Evolutionary conservation across 805 yeast species (phyloP).

Genomic region (Metschnikowia lunata): DNA sequence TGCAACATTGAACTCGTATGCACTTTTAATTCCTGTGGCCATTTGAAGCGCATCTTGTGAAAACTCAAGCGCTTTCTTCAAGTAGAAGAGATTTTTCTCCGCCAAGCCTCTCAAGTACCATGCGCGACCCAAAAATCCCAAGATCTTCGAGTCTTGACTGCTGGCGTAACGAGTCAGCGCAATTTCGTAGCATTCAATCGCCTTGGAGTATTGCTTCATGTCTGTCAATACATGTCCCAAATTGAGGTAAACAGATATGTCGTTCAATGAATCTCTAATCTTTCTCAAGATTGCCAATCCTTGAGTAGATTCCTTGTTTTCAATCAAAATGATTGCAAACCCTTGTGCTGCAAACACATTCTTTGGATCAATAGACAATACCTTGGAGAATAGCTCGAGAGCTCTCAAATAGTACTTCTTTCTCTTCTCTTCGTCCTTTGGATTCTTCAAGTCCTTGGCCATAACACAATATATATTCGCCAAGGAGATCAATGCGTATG

Average conservation of each 20-base stretch:
- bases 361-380: slow-evolving; percentile 72
- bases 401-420: slow-evolving; percentile 81
- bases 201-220: slow-evolving; percentile 74
- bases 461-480: slow-evolving; percentile 82
- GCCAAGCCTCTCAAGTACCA: slow-evolving; percentile 77
- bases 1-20: slow-evolving; percentile 74
- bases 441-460: slow-evolving; percentile 69
- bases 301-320: slow-evolving; percentile 64
- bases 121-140: slow-evolving; percentile 76
- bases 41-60: slow-evolving; percentile 51
- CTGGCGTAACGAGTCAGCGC: slow-evolving; percentile 65
- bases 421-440: slow-evolving; percentile 49
- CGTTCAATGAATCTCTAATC: slow-evolving; percentile 84
- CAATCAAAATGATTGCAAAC: slow-evolving; percentile 87
- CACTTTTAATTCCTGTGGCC: slow-evolving; percentile 24
- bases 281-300: slow-evolving; percentile 87
- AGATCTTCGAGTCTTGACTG: slow-evolving; percentile 59
- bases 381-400: slow-evolving; percentile 88
- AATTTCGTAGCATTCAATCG: slow-evolving; percentile 83
- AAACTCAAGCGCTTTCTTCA: slow-evolving; percentile 58
- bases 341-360: slow-evolving; percentile 98
- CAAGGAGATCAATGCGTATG: slow-evolving; percentile 81
- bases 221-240: slow-evolving; percentile 85
- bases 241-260: slow-evolving; percentile 76
- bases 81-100: slow-evolving; percentile 61